These are phyloP conservation scores for Fragilariopsis cylindrus DNA, from an alignment of 108 stramenopile genomes.

Conservation along the genomic window DNA sequence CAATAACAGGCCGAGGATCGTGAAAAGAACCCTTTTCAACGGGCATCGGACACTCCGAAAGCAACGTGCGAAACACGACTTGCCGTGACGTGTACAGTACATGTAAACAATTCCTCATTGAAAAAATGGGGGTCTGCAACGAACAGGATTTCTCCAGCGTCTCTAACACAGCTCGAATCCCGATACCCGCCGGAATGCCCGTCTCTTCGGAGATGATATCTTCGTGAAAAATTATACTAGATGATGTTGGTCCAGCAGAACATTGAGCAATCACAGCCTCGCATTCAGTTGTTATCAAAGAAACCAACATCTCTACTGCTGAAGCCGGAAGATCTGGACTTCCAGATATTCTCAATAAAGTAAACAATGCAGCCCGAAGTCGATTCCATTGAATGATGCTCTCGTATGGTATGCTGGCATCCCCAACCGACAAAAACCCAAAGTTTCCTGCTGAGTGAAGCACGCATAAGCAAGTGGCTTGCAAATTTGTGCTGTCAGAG, in stretches of 20 bases:
- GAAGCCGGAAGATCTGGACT: constrained; percentile 42
- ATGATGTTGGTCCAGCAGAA: constrained; percentile 38
- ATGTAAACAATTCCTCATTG: constrained; percentile 32
- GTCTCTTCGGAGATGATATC: constrained; percentile 62
- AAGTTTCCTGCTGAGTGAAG: constrained; percentile 14
- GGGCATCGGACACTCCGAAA: constrained; percentile 29
- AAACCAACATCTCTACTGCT: constrained; percentile 29
- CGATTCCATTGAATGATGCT: constrained; percentile 64
- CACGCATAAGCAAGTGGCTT: constrained; percentile 21
- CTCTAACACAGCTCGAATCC: constrained; percentile 42
- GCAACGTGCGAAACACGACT: constrained; percentile 19
- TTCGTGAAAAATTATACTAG: constrained; percentile 62
- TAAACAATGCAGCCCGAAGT: constrained; percentile 57
- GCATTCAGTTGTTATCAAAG: constrained; percentile 62
- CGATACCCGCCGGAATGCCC: constrained; percentile 61
- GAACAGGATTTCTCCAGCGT: constrained; percentile 13
- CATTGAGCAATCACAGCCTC: constrained; percentile 52
- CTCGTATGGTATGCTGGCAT: constrained; percentile 7
- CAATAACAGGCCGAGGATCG: constrained; percentile 73
- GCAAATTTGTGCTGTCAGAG: not conserved
- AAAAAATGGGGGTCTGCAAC: constrained; percentile 30
- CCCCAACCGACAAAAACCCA: constrained; percentile 7
- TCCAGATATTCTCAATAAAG: constrained; percentile 41
- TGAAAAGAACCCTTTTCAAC: constrained; percentile 32
- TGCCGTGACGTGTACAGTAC: constrained; percentile 43